Evolutionary conservation across 2,329 filamentous ascomycete species (phyloP).

Genomic region (Ophiocordyceps camponoti-saundersi): DNA sequence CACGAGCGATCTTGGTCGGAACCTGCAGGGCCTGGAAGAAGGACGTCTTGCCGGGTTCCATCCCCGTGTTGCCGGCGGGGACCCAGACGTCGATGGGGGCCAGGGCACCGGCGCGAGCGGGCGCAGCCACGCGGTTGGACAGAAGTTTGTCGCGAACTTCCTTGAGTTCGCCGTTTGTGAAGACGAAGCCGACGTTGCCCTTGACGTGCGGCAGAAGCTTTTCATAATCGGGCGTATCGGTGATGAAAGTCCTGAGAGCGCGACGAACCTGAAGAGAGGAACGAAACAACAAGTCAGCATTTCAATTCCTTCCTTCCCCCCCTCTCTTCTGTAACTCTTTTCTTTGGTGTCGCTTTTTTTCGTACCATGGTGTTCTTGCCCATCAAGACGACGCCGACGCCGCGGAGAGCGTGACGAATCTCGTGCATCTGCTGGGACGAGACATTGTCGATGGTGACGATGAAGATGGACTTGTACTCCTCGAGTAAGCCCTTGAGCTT

Average conservation of each 20-base stretch:
- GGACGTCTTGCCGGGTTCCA: slow-evolving; percentile 99
- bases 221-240: slow-evolving; percentile 92
- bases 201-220: slow-evolving; percentile 89
- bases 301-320: background rate
- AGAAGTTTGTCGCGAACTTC: slow-evolving; percentile 84
- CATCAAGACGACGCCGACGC: slow-evolving; percentile 91
- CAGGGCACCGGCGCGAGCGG: slow-evolving; percentile 92
- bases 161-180: slow-evolving; percentile 97
- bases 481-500: slow-evolving; percentile 97
- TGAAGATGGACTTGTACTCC: slow-evolving; percentile 95
- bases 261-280: slow-evolving; percentile 56
- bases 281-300: background rate
- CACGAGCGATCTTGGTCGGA: slow-evolving; percentile 99
- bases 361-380: slow-evolving; percentile 99
- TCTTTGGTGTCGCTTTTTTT: no score
- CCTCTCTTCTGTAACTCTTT: background rate
- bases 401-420: slow-evolving; percentile 84
- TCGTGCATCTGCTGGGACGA: slow-evolving; percentile 99
- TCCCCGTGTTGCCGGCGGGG: slow-evolving; percentile 97
- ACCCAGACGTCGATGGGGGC: slow-evolving; percentile 88
- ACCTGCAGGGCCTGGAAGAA: slow-evolving; percentile 99
- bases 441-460: slow-evolving; percentile 98
- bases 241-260: slow-evolving; percentile 87
- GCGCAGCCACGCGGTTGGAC: slow-evolving; percentile 91
- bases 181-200: slow-evolving; percentile 98